phyloP scores from a whole-genome alignment of 345 rosid species.

The Nephelium lappaceum region DNA sequence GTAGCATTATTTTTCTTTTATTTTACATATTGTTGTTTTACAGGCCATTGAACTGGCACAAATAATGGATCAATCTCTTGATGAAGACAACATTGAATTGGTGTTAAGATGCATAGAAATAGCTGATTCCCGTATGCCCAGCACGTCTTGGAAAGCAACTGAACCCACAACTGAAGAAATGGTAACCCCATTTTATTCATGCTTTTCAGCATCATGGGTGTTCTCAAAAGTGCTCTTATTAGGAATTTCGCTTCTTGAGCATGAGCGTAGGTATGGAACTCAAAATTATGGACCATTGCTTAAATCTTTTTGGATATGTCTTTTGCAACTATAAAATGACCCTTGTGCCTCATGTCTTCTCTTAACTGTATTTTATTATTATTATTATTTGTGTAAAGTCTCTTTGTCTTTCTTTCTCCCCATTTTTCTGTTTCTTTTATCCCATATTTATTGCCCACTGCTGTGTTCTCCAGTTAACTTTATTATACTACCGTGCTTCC shows the following conservation, averaged over 20 bases:
- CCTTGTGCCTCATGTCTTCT: not conserved
- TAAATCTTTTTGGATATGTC: not conserved
- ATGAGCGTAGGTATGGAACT: constrained; percentile 64
- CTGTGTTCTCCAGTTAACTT: not conserved
- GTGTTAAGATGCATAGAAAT: constrained; percentile 65
- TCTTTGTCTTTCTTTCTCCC: not conserved
- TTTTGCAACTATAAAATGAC: not conserved
- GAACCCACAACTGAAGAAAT: constrained; percentile 34
- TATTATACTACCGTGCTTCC: not conserved
- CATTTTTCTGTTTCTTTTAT: not conserved
- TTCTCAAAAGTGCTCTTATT: constrained; percentile 81
- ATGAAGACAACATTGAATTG: constrained; percentile 47
- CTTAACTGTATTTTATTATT: not conserved
- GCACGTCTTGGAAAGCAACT: constrained; percentile 29
- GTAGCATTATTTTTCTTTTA: constrained; percentile 13
- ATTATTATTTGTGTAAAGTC: not conserved
- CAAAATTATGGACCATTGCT: not conserved
- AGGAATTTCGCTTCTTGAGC: constrained; percentile 88
- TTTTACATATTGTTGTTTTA: constrained; percentile 17
- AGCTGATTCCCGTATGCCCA: constrained; percentile 55
- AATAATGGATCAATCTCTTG: constrained; percentile 84
- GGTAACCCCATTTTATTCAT: constrained; percentile 31
- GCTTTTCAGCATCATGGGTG: constrained; percentile 79
- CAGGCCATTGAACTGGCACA: constrained; percentile 97
- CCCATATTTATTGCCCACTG: not conserved